These are phyloP conservation scores for Noccaea bulbosa DNA, from an alignment of 345 rosid species.

Conservation along the genomic window DNA sequence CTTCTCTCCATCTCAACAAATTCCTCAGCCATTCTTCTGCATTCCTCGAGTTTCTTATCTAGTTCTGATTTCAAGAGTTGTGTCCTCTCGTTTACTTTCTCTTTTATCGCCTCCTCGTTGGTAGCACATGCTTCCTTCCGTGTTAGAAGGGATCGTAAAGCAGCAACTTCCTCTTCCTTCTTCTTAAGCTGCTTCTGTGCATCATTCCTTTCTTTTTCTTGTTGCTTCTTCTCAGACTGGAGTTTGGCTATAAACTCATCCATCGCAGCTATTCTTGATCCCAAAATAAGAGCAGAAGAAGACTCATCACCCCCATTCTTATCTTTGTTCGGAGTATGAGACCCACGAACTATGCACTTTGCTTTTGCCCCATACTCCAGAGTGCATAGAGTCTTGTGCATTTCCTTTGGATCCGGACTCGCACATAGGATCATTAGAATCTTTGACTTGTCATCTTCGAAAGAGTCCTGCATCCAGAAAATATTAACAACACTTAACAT, in stretches of 20 bases:
- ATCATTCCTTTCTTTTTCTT: constrained; percentile 79
- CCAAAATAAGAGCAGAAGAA: constrained; percentile 63
- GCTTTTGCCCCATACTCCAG: constrained; percentile 99
- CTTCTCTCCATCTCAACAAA: constrained; percentile 84
- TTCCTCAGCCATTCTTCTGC: constrained; percentile 83
- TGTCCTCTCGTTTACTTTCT: constrained; percentile 71
- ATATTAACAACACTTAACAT: constrained; percentile 16
- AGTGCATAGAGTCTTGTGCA: constrained; percentile 95
- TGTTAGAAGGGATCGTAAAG: constrained; percentile 58
- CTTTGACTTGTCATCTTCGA: constrained; percentile 94
- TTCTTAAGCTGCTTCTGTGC: constrained; percentile 70
- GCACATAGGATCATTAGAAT: constrained; percentile 95
- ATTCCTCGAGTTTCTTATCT: constrained; percentile 78
- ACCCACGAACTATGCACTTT: constrained; percentile 89
- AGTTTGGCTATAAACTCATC: constrained; percentile 84
- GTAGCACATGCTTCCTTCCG: constrained; percentile 52
- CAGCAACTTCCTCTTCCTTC: constrained; percentile 85
- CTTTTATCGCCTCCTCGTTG: constrained; percentile 77
- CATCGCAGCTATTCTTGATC: constrained; percentile 85
- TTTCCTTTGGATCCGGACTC: constrained; percentile 93
- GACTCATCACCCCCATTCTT: constrained; percentile 67
- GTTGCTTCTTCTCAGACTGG: constrained; percentile 81
- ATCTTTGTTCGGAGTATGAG: constrained; percentile 74
- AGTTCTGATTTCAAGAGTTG: constrained; percentile 56
- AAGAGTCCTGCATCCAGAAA: constrained; percentile 75